Evolutionary conservation across 2,329 filamentous ascomycete species (phyloP).

Genomic region (Clonostachys solani): DNA sequence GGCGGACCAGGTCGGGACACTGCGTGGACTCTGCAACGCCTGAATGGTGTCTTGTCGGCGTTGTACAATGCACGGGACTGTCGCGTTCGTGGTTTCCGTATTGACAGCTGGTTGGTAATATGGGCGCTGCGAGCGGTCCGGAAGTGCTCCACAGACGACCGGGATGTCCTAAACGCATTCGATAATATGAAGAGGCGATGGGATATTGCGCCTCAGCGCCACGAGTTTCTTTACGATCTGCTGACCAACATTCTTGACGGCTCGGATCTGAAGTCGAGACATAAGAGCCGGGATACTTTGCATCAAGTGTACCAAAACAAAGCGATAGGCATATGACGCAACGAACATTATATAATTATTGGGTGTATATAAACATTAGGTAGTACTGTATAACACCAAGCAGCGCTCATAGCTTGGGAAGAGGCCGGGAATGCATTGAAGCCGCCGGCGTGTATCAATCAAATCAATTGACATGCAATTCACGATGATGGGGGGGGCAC

Average conservation of each 20-base stretch:
- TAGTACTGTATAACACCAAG: not conserved
- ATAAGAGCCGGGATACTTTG: conserved; percentile 9
- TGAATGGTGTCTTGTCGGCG: conserved; percentile 64
- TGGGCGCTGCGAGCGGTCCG: conserved; percentile 61
- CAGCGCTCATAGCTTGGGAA: no score
- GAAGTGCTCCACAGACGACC: conserved; percentile 47
- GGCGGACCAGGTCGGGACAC: conserved; percentile 56
- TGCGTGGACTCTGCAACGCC: conserved; percentile 67
- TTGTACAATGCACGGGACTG: conserved; percentile 53
- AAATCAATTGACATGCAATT: not conserved
- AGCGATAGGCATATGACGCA: not conserved
- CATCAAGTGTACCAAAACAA: conserved; percentile 1
- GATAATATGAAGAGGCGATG: conserved; percentile 42
- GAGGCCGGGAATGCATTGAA: not conserved
- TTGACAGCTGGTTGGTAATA: conserved; percentile 57
- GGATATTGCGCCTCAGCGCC: conserved; percentile 32
- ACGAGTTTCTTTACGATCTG: conserved; percentile 41
- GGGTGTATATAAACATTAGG: not conserved
- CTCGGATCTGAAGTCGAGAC: conserved; percentile 15
- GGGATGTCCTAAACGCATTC: conserved; percentile 51
- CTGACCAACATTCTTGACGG: conserved; percentile 34
- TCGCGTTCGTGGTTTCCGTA: conserved; percentile 37
- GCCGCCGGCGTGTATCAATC: not conserved
- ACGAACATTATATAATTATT: not conserved
- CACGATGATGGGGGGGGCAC: not conserved